phyloP scores from a whole-genome alignment of 257 asterid species.

The Lycium barbarum region DNA sequence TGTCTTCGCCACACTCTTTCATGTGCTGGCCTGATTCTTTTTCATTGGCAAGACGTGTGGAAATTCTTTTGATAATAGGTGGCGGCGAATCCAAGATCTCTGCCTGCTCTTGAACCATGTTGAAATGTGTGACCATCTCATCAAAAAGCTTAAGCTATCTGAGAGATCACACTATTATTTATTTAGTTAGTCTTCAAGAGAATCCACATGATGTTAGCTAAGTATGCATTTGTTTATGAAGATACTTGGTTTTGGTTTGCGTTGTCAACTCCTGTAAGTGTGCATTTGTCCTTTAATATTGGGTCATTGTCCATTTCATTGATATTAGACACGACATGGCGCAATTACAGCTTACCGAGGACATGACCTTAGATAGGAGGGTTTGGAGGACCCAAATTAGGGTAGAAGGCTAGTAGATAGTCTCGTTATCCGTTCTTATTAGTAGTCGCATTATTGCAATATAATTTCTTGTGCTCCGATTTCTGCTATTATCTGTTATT shows the following conservation, averaged over 20 bases:
- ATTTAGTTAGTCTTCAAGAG: neutral
- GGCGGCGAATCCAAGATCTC: neutral
- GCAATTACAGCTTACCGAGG: too few relatives aligned
- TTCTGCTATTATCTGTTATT: too few relatives aligned
- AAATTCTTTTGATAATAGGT: constrained; percentile 1
- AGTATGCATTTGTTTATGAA: neutral
- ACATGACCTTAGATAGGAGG: too few relatives aligned
- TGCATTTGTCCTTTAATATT: neutral
- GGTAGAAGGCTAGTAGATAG: too few relatives aligned
- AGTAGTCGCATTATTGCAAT: too few relatives aligned
- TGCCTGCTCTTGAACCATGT: neutral
- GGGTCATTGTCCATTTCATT: neutral
- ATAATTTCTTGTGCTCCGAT: too few relatives aligned
- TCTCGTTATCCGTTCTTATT: too few relatives aligned
- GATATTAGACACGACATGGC: too few relatives aligned
- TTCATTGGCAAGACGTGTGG: neutral
- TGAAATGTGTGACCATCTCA: neutral
- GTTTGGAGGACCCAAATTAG: too few relatives aligned
- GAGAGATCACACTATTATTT: neutral
- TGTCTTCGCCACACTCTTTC: neutral
- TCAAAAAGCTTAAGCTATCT: neutral
- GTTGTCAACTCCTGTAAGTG: neutral
- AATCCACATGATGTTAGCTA: neutral
- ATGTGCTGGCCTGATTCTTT: neutral
- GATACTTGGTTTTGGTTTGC: constrained; percentile 23